These are phyloP conservation scores for Fraxinus greggii DNA, from an alignment of 305 asterid genomes.

Conservation along the genomic window DNA sequence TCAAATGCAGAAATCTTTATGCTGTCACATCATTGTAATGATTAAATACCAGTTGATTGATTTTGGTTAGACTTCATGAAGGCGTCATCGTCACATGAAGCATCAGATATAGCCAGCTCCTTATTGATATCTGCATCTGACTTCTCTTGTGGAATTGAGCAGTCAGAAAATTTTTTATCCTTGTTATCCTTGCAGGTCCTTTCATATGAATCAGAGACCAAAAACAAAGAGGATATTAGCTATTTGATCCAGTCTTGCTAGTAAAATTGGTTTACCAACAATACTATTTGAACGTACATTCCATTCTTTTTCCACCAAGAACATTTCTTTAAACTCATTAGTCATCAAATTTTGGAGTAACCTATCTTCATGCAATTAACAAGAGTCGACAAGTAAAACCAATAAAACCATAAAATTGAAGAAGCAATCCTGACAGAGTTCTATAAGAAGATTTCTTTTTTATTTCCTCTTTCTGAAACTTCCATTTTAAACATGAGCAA, in stretches of 20 bases:
- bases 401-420: not conserved
- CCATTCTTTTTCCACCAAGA: not conserved
- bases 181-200: conserved; percentile 88
- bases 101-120: conserved; percentile 87
- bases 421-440: not conserved
- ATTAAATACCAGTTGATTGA: conserved; percentile 49
- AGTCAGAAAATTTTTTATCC: conserved; percentile 65
- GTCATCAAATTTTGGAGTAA: not conserved
- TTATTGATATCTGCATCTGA: conserved; percentile 78
- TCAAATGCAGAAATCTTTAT: conserved; percentile 9
- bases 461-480: not conserved
- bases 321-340: not conserved
- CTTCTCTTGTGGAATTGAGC: conserved; percentile 90
- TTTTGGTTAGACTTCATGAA: conserved; percentile 35
- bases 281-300: not conserved
- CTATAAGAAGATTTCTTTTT: not conserved
- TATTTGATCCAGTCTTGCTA: not conserved
- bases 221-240: conserved; percentile 16
- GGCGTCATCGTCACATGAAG: conserved; percentile 63
- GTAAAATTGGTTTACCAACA: not conserved
- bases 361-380: not conserved
- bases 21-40: conserved; percentile 16
- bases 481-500: not conserved
- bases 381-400: not conserved
- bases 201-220: conserved; percentile 25